phyloP scores from a whole-genome alignment of 306 rosid genomes.

The Malus sylvestris region DNA sequence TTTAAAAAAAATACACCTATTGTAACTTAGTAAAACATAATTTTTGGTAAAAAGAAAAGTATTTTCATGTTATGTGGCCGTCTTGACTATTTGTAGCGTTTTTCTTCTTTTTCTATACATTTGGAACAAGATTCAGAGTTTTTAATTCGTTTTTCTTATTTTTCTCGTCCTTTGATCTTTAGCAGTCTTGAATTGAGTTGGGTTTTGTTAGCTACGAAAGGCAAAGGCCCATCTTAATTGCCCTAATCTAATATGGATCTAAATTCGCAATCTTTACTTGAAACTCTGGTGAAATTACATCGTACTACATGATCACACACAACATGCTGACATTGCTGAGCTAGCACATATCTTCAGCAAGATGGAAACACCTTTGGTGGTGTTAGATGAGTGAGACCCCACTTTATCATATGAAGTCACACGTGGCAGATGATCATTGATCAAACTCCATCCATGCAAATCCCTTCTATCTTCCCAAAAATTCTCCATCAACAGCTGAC shows the following conservation, averaged over 20 bases:
- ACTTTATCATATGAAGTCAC: conserved; percentile 43
- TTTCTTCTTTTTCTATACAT: too few species aligned
- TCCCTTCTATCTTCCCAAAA: conserved; percentile 29
- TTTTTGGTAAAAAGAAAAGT: too few species aligned
- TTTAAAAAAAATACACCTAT: too few species aligned
- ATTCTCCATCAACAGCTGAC: conserved; percentile 14
- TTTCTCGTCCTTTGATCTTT: not conserved
- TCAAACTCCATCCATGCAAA: conserved; percentile 22
- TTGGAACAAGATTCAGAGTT: not conserved
- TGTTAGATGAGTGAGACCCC: conserved; percentile 27
- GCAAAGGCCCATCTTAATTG: not conserved
- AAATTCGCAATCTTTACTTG: not conserved
- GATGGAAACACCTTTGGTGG: not conserved
- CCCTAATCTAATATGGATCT: not conserved
- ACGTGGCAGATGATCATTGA: conserved; percentile 64
- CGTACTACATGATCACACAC: not conserved
- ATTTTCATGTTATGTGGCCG: too few species aligned
- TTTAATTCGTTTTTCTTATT: not conserved
- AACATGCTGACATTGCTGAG: not conserved
- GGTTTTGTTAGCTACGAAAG: not conserved
- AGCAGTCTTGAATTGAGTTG: not conserved
- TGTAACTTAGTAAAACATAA: too few species aligned
- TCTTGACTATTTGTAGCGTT: too few species aligned
- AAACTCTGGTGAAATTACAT: not conserved
- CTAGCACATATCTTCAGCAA: not conserved